A percentile compares a stretch with the other conserved stretches of the same genome.
Evolutionary conservation across 176 grass and related monocot species (phyloP).

Genomic region (Hyparrhenia diplandra): DNA sequence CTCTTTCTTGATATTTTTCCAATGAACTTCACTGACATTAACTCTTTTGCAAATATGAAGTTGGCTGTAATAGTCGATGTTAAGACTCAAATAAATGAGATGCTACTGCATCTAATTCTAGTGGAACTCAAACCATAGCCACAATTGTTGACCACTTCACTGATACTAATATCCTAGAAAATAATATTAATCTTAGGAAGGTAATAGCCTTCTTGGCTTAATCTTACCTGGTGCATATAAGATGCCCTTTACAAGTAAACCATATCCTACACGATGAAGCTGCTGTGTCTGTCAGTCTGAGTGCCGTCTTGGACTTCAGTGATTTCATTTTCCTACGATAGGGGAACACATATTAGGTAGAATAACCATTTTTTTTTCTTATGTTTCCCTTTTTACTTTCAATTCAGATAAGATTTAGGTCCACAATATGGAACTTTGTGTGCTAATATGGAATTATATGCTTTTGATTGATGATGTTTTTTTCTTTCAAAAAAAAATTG

Average conservation of each 20-base stretch:
- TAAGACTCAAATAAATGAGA: too few relatives aligned
- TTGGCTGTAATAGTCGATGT: not conserved
- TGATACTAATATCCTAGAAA: not conserved
- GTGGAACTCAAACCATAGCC: too few relatives aligned
- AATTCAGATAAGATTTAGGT: not conserved
- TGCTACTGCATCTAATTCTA: too few relatives aligned
- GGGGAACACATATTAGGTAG: not conserved
- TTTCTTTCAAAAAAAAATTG: too few relatives aligned
- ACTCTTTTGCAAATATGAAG: not conserved
- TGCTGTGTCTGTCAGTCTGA: constrained; percentile 33
- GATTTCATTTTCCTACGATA: constrained; percentile 50
- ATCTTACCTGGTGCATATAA: constrained; percentile 54
- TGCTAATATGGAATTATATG: not conserved
- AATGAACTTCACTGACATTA: not conserved
- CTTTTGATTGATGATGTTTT: not conserved
- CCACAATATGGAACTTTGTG: not conserved
- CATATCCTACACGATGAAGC: constrained; percentile 58
- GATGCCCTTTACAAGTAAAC: constrained; percentile 61
- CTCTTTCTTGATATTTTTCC: not conserved
- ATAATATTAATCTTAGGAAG: not conserved
- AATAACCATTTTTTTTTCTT: not conserved
- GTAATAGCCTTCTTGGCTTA: not conserved
- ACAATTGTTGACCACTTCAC: not conserved
- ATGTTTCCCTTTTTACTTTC: not conserved
- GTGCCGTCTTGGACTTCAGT: constrained; percentile 50